Percentiles rank a stretch among this genome's conserved stretches.
These are phyloP conservation scores for Botryobasidium botryosum DNA, from an alignment of 768 basidiomycete genomes.

Conservation along the genomic window DNA sequence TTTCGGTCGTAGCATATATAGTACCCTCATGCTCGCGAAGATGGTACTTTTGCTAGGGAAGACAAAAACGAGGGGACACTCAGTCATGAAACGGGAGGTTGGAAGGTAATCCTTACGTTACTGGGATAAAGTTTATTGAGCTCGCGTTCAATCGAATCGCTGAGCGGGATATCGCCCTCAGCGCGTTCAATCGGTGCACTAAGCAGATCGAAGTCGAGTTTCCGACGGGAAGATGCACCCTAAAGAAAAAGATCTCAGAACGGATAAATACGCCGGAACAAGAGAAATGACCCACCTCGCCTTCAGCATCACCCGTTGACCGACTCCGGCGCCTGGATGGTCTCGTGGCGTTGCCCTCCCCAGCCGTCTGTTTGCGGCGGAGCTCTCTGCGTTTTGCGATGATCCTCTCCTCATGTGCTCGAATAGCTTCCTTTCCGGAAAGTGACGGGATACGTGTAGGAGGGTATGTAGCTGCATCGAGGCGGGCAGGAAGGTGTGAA, in stretches of 20 bases:
- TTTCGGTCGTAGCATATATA: conserved; percentile 61
- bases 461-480: background rate
- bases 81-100: no score
- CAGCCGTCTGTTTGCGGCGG: conserved; percentile 1
- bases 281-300: conserved; percentile 4
- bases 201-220: background rate
- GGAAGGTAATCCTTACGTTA: no score
- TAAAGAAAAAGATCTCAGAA: conserved; percentile 1
- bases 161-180: conserved; percentile 7
- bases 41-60: conserved; percentile 47
- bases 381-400: conserved; percentile 14
- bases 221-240: conserved; percentile 3
- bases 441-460: background rate
- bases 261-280: conserved; percentile 11
- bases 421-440: conserved; percentile 11
- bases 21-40: conserved; percentile 59
- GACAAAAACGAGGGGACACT: conserved; percentile 8
- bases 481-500: conserved; percentile 1
- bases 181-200: background rate
- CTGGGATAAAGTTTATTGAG: conserved; percentile 30
- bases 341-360: background rate
- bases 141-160: conserved; percentile 38
- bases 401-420: conserved; percentile 13
- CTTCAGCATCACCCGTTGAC: conserved; percentile 53
- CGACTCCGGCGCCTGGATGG: conserved; percentile 37